Evolutionary conservation across 768 basidiomycete genomes (phyloP), one percentile per base, ranked within the genome.

Genomic region (Kwoniella newhampshirensis): DNA sequence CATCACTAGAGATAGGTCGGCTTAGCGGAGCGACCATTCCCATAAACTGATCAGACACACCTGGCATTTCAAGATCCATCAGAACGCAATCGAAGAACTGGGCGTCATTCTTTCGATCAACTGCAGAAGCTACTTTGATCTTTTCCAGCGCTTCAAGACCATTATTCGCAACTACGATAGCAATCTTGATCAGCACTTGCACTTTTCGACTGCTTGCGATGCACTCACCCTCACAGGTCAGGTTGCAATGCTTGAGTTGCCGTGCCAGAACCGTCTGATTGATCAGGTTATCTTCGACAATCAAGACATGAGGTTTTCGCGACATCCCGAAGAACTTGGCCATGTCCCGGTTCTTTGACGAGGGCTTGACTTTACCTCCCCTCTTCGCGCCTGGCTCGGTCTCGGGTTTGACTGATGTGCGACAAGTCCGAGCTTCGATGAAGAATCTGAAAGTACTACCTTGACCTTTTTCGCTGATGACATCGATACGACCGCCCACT

Each of bases 371-470:
- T 13, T 50, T 44, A 13, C 39, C 41, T 8, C 32, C 40, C 32
- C 42, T 41, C 48, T 52, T 49, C 9, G 36, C 15, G 39, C 36
- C 21, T 5, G 43, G 2, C 5, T 40, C 27, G 21, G 25, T 36
- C 40, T 36, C 50, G 20, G 28, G 50, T 17, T 21, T 25, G 8
- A 11, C 18, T 13, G 41, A n/a, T 7, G 32, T 51, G 25, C 42
- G 54, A 39, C 51, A 51, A 4, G 69, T 68, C 26, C 51, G 41
- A 8, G 70, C 67, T 21, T 63, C 40, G 30, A 80, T 71, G 64
- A 71, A 79, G 65, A 80, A 80, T 9, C 78, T 67, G 68, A 80
- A 80, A 0, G 77, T 72, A 40, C 59, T 68, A 4, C 78, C 78
- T 59, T 77, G 58, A 20, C 77, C 79, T 30, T 72, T 70, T 39